Conservation (phyloP, 768 basidiomycete species). For the Thelephora aurantiotincta region DNA sequence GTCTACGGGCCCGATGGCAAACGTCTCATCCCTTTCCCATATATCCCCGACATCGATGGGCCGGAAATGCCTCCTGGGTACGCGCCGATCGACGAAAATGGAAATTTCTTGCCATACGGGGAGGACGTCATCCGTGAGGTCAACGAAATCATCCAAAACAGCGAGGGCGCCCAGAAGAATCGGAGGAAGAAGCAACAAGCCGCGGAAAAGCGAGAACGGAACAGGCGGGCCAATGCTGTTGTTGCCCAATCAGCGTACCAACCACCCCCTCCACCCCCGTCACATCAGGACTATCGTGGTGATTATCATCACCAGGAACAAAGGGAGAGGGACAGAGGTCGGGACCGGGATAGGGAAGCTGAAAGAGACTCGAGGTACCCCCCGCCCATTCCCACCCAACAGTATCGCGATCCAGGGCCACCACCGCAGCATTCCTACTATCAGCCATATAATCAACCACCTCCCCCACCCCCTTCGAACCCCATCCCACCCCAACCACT, state of each 20-base stretch:
- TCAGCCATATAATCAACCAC: neutral
- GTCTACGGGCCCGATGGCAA: neutral
- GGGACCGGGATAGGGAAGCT: too few species aligned
- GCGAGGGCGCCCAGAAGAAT: neutral
- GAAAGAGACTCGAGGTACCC: too few species aligned
- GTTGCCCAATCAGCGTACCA: neutral
- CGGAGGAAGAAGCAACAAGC: neutral
- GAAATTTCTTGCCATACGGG: neutral
- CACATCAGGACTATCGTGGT: too few species aligned
- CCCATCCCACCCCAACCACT: neutral
- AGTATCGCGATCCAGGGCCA: too few species aligned
- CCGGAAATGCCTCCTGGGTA: neutral
- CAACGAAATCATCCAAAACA: neutral
- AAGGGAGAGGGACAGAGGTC: neutral
- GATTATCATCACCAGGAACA: neutral
- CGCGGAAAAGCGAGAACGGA: neutral
- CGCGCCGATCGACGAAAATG: too few species aligned
- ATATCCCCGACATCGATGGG: neutral
- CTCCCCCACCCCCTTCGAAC: neutral
- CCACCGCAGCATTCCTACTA: too few species aligned
- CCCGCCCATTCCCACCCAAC: too few species aligned
- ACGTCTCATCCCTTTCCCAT: neutral
- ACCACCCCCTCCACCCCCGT: neutral
- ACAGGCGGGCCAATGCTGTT: neutral
- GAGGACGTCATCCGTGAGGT: neutral